phyloP scores from a whole-genome alignment of 768 basidiomycete genomes.

The Russula sp. region DNA sequence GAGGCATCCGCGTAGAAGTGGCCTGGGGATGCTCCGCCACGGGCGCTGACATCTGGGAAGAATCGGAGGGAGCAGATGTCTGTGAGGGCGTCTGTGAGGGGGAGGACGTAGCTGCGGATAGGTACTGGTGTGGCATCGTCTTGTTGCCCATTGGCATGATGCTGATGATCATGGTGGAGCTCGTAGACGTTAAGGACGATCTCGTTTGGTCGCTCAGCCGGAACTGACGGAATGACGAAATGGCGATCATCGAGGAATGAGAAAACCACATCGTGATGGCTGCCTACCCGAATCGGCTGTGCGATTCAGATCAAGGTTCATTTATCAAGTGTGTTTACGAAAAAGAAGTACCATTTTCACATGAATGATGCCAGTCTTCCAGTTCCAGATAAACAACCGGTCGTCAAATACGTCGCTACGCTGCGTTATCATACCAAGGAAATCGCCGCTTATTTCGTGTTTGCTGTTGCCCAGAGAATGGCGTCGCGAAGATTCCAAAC shows the following conservation, averaged over 20 bases:
- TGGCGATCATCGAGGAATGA: slow-evolving; percentile 9
- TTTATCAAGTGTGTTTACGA: neutral
- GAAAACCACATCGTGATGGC: neutral
- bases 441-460: slow-evolving; percentile 10
- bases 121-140: neutral
- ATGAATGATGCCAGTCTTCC: slow-evolving; percentile 9
- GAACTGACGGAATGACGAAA: neutral
- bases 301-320: neutral
- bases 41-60: slow-evolving; percentile 15
- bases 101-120: slow-evolving; percentile 2
- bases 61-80: slow-evolving; percentile 4
- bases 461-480: neutral
- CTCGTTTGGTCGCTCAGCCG: neutral
- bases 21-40: slow-evolving; percentile 3
- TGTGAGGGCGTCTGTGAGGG: neutral
- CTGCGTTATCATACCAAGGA: slow-evolving; percentile 1
- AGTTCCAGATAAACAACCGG: slow-evolving; percentile 14
- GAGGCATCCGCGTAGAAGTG: slow-evolving; percentile 14
- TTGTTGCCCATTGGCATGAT: neutral
- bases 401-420: neutral
- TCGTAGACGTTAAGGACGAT: slow-evolving; percentile 8
- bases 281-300: slow-evolving; percentile 9
- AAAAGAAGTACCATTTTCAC: slow-evolving; percentile 8
- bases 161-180: neutral
- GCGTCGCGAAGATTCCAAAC: neutral